These are phyloP conservation scores for Helenozyma baotianmanensis DNA, from an alignment of 805 yeast species.

Conservation along the genomic window DNA sequence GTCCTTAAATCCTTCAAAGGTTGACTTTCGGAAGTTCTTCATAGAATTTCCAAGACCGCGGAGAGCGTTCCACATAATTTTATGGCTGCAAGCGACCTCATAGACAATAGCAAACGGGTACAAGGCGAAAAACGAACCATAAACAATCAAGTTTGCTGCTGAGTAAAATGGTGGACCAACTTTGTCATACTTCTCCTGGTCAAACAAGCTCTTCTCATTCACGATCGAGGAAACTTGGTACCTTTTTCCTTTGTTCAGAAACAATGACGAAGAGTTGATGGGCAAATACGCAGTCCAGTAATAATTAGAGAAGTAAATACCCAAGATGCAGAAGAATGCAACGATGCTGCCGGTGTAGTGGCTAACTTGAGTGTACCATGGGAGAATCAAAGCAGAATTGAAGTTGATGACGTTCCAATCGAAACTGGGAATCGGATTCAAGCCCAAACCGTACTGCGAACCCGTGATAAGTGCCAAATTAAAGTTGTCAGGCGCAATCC, in stretches of 20 bases:
- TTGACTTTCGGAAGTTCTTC: slow-evolving; percentile 17
- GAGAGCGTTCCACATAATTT: slow-evolving; percentile 22
- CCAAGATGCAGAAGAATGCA: slow-evolving; percentile 18
- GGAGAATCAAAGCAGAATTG: background rate
- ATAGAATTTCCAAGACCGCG: slow-evolving; percentile 22
- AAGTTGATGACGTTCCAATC: background rate
- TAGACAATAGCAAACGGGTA: slow-evolving; percentile 20
- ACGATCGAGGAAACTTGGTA: background rate
- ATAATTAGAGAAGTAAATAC: slow-evolving; percentile 17
- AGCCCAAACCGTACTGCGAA: slow-evolving; percentile 21
- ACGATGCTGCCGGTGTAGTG: slow-evolving; percentile 16
- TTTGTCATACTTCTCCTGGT: slow-evolving; percentile 15
- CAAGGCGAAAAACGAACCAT: slow-evolving; percentile 24
- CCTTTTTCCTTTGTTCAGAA: slow-evolving; percentile 1
- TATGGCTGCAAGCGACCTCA: slow-evolving; percentile 2
- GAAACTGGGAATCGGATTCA: slow-evolving; percentile 18
- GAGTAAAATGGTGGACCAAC: slow-evolving; percentile 27
- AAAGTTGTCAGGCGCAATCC: slow-evolving; percentile 25
- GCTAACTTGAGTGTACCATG: slow-evolving; percentile 3
- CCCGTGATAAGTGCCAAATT: slow-evolving; percentile 25
- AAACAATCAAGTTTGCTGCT: slow-evolving; percentile 23
- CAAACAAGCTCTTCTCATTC: slow-evolving; percentile 6
- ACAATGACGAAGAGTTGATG: slow-evolving; percentile 1
- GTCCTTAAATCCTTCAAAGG: slow-evolving; percentile 21
- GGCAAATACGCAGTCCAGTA: slow-evolving; percentile 24